phyloP scores from a whole-genome alignment of 331 rosid species.

The Quercus phellos region DNA sequence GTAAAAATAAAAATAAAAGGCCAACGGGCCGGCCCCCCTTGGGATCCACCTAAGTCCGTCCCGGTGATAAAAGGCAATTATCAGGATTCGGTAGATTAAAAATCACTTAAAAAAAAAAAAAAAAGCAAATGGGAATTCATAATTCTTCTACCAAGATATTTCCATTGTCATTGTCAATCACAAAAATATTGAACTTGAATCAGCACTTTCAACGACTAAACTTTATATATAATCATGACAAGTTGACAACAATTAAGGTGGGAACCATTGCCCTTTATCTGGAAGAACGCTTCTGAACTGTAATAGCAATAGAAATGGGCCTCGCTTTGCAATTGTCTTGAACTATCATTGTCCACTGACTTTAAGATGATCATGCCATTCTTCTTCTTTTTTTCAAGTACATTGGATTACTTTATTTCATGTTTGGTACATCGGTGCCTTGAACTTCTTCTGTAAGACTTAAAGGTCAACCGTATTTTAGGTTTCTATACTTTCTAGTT shows the following conservation, averaged over 20 bases:
- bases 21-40: rapidly evolving
- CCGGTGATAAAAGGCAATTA: rapidly evolving
- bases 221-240: too few relatives aligned
- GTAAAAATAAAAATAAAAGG: too few relatives aligned
- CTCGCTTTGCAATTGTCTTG: not conserved
- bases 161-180: not conserved
- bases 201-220: too few relatives aligned
- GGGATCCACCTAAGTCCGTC: rapidly evolving
- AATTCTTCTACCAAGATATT: not conserved
- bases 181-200: not conserved
- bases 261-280: too few relatives aligned
- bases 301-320: not conserved
- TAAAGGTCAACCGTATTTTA: not conserved
- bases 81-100: rapidly evolving
- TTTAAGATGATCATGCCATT: not conserved
- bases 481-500: too few relatives aligned
- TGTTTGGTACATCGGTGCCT: not conserved
- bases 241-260: too few relatives aligned
- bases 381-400: not conserved
- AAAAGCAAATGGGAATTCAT: not conserved
- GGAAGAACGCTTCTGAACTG: too few relatives aligned
- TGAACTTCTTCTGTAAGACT: not conserved
- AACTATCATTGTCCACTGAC: not conserved
- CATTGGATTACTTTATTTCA: not conserved
- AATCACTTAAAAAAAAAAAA: too few relatives aligned